phyloP scores from a whole-genome alignment of 2,329 filamentous ascomycete species.

The Nannizzia gypsea region DNA sequence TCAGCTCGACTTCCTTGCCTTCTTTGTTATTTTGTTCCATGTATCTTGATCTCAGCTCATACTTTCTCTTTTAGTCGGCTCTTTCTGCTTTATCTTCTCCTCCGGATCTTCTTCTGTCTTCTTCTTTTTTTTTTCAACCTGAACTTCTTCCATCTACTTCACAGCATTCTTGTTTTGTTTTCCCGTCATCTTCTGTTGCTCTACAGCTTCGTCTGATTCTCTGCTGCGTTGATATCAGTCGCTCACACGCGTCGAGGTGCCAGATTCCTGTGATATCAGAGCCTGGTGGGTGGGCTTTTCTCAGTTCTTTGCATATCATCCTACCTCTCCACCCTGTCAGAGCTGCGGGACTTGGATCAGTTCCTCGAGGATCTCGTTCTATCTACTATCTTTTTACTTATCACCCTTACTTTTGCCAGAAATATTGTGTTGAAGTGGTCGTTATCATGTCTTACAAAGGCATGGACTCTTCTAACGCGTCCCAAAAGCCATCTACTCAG shows the following conservation, averaged over 20 bases:
- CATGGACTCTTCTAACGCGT: slow-evolving; percentile 18
- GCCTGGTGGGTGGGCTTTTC: background rate
- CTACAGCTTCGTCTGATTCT: background rate
- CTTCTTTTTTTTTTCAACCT: background rate
- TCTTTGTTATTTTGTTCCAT: slow-evolving; percentile 6
- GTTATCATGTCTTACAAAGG: slow-evolving; percentile 22
- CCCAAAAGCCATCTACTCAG: slow-evolving; percentile 18
- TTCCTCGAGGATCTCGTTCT: background rate
- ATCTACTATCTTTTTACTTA: background rate
- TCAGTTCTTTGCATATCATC: slow-evolving; percentile 3
- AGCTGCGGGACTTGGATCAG: slow-evolving; percentile 1
- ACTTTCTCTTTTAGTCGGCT: slow-evolving; percentile 5
- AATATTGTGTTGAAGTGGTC: background rate
- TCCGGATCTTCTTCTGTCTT: background rate
- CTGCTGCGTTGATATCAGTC: background rate
- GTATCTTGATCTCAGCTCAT: slow-evolving; percentile 1
- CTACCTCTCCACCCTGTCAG: background rate
- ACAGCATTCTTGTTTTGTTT: slow-evolving; percentile 7
- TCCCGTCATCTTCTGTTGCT: background rate
- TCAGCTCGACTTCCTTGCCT: background rate
- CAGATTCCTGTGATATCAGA: background rate
- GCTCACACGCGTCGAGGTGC: slow-evolving; percentile 1
- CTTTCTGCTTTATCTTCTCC: slow-evolving; percentile 4
- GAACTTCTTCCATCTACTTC: slow-evolving; percentile 3
- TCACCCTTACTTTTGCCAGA: background rate